These are phyloP conservation scores for Henckelia pumila DNA, from an alignment of 257 asterid species.

Conservation along the genomic window DNA sequence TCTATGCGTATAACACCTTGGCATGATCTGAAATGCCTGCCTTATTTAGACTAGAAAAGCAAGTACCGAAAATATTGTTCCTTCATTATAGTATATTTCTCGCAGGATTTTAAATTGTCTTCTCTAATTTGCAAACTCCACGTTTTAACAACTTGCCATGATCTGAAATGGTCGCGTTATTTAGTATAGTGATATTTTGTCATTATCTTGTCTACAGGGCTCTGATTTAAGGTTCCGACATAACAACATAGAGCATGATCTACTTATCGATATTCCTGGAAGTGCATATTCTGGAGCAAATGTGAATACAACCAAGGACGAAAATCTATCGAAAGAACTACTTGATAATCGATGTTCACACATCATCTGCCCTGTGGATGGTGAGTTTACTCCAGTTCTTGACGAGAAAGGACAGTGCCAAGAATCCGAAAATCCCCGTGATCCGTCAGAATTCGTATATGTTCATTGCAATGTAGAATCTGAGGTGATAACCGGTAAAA, in stretches of 20 bases:
- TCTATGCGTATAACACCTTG: neutral
- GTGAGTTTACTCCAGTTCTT: slow-evolving; percentile 16
- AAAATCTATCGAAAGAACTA: slow-evolving; percentile 25
- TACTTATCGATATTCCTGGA: slow-evolving; percentile 83
- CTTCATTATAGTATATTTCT: too few species aligned
- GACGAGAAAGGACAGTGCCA: slow-evolving; percentile 10
- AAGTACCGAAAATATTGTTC: too few species aligned
- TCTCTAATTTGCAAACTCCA: too few species aligned
- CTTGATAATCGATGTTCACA: slow-evolving; percentile 9
- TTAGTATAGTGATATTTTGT: slow-evolving; percentile 2
- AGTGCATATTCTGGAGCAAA: slow-evolving; percentile 71
- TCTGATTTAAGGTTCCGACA: slow-evolving; percentile 23
- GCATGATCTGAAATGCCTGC: neutral
- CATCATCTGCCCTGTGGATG: slow-evolving; percentile 4
- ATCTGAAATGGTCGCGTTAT: neutral
- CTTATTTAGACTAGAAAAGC: too few species aligned
- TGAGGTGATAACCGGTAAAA: slow-evolving; percentile 14
- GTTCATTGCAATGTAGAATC: slow-evolving; percentile 16
- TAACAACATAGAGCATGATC: slow-evolving; percentile 40
- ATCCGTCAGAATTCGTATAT: slow-evolving; percentile 15
- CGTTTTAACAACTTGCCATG: neutral
- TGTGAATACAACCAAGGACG: slow-evolving; percentile 18
- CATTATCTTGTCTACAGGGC: slow-evolving; percentile 36
- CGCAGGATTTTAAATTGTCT: neutral
- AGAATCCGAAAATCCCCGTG: slow-evolving; percentile 17